Percentiles rank a stretch among this genome's conserved stretches.
Evolutionary conservation across 2,329 filamentous ascomycete genomes (phyloP).

Genomic region (Ophiostoma himal-ulmi): DNA sequence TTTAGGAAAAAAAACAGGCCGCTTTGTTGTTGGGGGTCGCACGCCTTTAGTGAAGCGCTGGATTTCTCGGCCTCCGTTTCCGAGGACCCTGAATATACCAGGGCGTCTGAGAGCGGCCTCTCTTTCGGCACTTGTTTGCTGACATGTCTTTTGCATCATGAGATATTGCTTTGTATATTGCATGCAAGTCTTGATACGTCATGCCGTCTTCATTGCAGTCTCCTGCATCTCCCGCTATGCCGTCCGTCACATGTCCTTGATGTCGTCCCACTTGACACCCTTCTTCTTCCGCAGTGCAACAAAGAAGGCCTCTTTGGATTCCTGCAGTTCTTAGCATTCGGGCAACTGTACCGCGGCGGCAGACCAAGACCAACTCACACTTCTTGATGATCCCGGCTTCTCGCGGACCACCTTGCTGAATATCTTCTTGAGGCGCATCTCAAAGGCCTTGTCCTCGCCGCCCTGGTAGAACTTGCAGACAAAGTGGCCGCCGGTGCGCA

Average conservation of each 20-base stretch:
- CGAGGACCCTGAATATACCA: too few species aligned
- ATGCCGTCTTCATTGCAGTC: not conserved
- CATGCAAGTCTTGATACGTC: not conserved
- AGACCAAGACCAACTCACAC: conserved; percentile 48
- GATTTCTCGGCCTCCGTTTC: too few species aligned
- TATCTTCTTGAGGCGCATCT: conserved; percentile 65
- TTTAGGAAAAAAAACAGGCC: not conserved
- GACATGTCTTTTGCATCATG: too few species aligned
- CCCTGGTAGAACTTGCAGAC: conserved; percentile 98
- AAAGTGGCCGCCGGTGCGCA: conserved; percentile 79
- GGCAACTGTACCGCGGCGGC: too few species aligned
- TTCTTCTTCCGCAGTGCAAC: conserved; percentile 67
- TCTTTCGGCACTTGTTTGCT: too few species aligned
- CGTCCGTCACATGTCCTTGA: conserved; percentile 19
- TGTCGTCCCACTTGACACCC: conserved; percentile 31
- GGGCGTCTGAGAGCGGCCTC: too few species aligned
- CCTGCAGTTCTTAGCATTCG: conserved; percentile 41
- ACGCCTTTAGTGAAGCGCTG: not conserved
- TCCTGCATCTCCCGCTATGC: not conserved
- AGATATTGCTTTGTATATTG: not conserved
- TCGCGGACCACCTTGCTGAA: conserved; percentile 78
- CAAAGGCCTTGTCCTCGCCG: conserved; percentile 72
- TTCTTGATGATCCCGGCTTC: conserved; percentile 87
- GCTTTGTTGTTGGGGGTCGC: not conserved
- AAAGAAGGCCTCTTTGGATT: conserved; percentile 82